phyloP scores from a whole-genome alignment of 2,329 filamentous ascomycete genomes.

The Exophiala viscosa region DNA sequence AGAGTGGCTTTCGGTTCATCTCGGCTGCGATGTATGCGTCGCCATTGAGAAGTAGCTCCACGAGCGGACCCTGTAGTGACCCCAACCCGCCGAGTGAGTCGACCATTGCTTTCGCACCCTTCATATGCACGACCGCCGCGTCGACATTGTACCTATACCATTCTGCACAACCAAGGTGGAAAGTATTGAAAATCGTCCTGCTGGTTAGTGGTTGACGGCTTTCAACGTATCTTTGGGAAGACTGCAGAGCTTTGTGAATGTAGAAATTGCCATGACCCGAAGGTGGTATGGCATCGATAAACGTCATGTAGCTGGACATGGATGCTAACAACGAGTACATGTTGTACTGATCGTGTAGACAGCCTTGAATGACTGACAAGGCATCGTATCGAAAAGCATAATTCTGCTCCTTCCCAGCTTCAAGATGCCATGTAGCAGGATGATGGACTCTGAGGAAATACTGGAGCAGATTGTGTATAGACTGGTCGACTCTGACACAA shows the following conservation, averaged over 20 bases:
- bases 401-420: slow-evolving; percentile 10
- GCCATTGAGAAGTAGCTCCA: slow-evolving; percentile 18
- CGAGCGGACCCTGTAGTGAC: slow-evolving; percentile 12
- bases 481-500: slow-evolving; percentile 12
- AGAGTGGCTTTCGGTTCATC: slow-evolving; percentile 9
- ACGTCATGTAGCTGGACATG: slow-evolving; percentile 17
- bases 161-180: slow-evolving; percentile 17
- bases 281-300: slow-evolving; percentile 8
- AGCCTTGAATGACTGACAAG: slow-evolving; percentile 13
- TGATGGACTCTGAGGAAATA: slow-evolving; percentile 19
- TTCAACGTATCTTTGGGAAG: slow-evolving; percentile 14
- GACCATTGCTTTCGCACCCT: slow-evolving; percentile 15
- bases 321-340: slow-evolving; percentile 22
- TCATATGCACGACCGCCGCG: slow-evolving; percentile 17
- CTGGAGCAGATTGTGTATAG: slow-evolving; percentile 15
- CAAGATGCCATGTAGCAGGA: slow-evolving; percentile 20
- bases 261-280: slow-evolving; percentile 8
- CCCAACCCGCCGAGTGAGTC: slow-evolving; percentile 17
- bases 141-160: slow-evolving; percentile 19
- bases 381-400: slow-evolving; percentile 17
- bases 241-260: slow-evolving; percentile 15
- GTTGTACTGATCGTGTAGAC: slow-evolving; percentile 18
- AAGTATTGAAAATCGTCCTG: slow-evolving; percentile 18
- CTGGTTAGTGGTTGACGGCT: slow-evolving; percentile 9
- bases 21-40: slow-evolving; percentile 19